These are phyloP conservation scores for Lipomyces starkeyi DNA, from an alignment of 805 yeast species.

Conservation along the genomic window DNA sequence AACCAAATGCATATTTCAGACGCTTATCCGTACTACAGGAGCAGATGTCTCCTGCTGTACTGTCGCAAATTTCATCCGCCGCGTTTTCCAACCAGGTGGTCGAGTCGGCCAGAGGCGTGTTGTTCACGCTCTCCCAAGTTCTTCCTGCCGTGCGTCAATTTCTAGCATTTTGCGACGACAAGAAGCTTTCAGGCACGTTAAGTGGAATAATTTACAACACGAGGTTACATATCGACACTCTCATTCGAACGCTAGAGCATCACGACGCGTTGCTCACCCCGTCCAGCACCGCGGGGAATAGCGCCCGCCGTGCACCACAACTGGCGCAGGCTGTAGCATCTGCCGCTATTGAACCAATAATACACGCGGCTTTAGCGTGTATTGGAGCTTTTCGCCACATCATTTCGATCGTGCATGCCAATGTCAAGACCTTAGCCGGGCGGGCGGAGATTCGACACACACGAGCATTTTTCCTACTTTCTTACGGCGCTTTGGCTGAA, in stretches of 20 bases:
- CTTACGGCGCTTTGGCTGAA: constrained; percentile 69
- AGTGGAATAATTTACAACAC: constrained; percentile 31
- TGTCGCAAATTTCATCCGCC: constrained; percentile 21
- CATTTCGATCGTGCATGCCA: constrained; percentile 55
- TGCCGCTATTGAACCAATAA: constrained; percentile 47
- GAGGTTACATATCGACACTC: constrained; percentile 34
- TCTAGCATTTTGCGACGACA: constrained; percentile 37
- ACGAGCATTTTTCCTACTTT: constrained; percentile 64
- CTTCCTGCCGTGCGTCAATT: constrained; percentile 39
- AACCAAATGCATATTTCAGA: constrained; percentile 40
- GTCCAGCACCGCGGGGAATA: constrained; percentile 30
- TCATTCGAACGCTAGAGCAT: constrained; percentile 38
- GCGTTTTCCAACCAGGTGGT: constrained; percentile 27
- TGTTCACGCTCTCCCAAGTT: constrained; percentile 39
- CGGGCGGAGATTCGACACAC: constrained; percentile 68
- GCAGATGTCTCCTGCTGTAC: constrained; percentile 22
- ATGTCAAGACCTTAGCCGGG: constrained; percentile 56
- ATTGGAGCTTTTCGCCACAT: constrained; percentile 59
- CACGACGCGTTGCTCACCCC: constrained; percentile 37
- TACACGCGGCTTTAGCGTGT: constrained; percentile 49
- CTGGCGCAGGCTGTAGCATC: constrained; percentile 10
- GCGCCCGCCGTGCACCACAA: constrained; percentile 38
- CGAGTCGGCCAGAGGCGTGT: constrained; percentile 39
- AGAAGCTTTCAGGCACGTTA: constrained; percentile 28
- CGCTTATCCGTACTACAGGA: constrained; percentile 38